Conservation (phyloP, 176 grass and related monocot genomes). For the Oryza punctata region DNA sequence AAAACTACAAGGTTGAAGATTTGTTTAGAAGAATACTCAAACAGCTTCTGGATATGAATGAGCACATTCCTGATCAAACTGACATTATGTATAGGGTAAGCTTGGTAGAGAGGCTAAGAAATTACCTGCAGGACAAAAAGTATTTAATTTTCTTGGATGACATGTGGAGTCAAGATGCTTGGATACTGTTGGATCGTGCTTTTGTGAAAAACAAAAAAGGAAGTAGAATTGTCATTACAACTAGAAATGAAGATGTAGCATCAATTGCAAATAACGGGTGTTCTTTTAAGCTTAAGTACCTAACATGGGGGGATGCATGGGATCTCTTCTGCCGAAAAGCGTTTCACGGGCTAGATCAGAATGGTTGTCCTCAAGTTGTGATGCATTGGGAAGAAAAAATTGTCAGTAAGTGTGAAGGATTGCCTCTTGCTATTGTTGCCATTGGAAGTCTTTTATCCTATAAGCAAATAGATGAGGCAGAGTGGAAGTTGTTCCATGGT, state of each 20-base stretch:
- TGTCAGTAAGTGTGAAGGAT: background rate
- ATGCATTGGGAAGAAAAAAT: background rate
- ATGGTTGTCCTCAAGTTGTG: background rate
- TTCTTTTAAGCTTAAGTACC: background rate
- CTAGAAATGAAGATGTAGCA: background rate
- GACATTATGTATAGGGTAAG: background rate
- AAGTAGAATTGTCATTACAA: slow-evolving; percentile 32
- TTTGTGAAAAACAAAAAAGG: background rate
- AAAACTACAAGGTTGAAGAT: slow-evolving; percentile 1
- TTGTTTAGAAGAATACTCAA: background rate
- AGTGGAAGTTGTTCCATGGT: slow-evolving; percentile 1
- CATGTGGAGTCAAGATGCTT: background rate
- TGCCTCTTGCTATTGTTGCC: background rate
- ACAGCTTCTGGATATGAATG: background rate
- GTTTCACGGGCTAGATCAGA: background rate
- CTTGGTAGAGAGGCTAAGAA: background rate
- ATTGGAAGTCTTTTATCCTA: slow-evolving; percentile 14
- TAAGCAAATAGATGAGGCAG: background rate
- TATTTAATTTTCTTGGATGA: slow-evolving; percentile 7
- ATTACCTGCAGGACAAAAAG: background rate
- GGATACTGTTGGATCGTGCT: background rate
- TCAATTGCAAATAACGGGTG: background rate
- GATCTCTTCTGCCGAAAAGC: slow-evolving; percentile 20
- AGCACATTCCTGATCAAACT: background rate
- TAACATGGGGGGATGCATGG: slow-evolving; percentile 2